Base-by-base conservation (phyloP, 2,329 filamentous ascomycete genomes). In the Dactylellina parvicollis region DNA sequence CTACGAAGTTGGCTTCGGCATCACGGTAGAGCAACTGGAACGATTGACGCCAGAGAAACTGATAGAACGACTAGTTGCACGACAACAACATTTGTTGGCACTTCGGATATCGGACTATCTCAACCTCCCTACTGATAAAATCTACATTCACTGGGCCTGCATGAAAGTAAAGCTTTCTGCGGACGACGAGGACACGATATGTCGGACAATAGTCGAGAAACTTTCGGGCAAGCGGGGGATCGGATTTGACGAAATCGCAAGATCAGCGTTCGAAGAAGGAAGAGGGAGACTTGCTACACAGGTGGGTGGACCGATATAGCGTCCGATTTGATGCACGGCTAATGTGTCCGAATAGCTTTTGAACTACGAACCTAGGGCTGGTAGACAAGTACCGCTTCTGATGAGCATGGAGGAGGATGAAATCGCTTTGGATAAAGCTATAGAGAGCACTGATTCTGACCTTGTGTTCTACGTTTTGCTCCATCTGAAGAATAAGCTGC, bases 121-220 rank as follows among this genome's bases (percentile, higher is more conserved):
- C 1, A 90, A 89, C 71, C 85, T 99, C 2, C 90, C 94, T 0
- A 90, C 92, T 0, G 92, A 96, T 80, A 88, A 89, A 60, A 96
- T 99, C 70, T 96, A 97, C 78, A 92, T 96, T 0, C 93, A 97
- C 79, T 99, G 95, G 95, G 95, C 95, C 1, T 94, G 90, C 16
- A 90, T 95, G 79, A 99, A 98, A 80, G 94, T 98, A 2, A 90
- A 92, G 24, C 83, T 90, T 1, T 93, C 93, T 0, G 86, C 88
- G 0, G 92, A 92, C 75, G 90, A 96, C 74, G 95, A 98, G 78
- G 92, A 96, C 47, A 88, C 88, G 0, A 92, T 96, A 42, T 97
- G 93, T 80, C 87, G 88, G 30, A 84, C 93, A 56, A 92, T 99
- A 12, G 93, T 98, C 8, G 89, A 92, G 76, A 91, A 92, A 77